These are phyloP conservation scores for Colletotrichum chrysophilum DNA, from an alignment of 2,329 filamentous ascomycete genomes.

Conservation along the genomic window DNA sequence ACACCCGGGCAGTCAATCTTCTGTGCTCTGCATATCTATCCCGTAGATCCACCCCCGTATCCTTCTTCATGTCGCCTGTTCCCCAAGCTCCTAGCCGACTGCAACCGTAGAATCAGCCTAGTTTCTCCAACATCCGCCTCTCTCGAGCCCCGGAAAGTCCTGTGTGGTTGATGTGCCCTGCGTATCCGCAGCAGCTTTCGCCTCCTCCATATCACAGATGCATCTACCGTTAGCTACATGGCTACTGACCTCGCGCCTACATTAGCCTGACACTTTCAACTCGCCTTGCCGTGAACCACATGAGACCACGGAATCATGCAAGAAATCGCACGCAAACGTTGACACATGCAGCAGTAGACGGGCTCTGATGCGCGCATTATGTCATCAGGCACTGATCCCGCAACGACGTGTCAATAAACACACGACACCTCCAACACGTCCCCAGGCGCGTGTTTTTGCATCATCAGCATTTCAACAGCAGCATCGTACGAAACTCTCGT, in stretches of 20 bases:
- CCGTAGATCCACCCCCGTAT: constrained; percentile 14
- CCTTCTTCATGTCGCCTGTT: constrained; percentile 4
- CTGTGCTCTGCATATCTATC: neutral
- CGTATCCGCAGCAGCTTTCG: neutral
- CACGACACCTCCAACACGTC: neutral
- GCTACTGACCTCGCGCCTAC: neutral
- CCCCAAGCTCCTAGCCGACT: constrained; percentile 3
- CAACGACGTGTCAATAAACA: neutral
- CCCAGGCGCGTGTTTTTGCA: neutral
- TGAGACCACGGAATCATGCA: neutral
- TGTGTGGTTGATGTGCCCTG: neutral
- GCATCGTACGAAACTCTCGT: neutral
- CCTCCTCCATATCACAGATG: neutral
- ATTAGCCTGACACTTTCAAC: neutral
- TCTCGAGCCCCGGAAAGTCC: neutral
- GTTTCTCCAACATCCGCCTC: neutral
- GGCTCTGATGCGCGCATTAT: neutral
- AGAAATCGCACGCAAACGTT: neutral
- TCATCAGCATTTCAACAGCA: neutral
- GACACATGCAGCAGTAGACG: neutral
- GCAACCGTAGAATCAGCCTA: neutral
- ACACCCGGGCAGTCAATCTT: neutral
- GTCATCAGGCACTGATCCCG: neutral
- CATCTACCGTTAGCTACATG: neutral
- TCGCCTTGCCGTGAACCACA: neutral